phyloP scores from a whole-genome alignment of 345 rosid species.

The Populus ilicifolia region DNA sequence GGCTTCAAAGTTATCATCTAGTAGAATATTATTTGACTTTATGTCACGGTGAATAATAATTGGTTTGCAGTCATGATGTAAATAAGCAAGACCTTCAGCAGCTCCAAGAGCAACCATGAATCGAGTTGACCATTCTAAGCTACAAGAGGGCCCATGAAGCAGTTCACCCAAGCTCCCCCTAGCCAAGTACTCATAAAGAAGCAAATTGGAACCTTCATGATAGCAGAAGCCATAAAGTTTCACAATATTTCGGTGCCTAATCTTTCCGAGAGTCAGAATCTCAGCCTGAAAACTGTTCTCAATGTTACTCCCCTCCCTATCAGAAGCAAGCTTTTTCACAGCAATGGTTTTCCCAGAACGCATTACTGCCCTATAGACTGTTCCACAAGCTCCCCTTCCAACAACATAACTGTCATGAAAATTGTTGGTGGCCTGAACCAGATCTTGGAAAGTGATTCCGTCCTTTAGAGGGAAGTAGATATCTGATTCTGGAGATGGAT shows the following conservation, averaged over 20 bases:
- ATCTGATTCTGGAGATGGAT: conserved; percentile 40
- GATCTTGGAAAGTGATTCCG: conserved; percentile 68
- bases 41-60: conserved; percentile 76
- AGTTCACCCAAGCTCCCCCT: conserved; percentile 77
- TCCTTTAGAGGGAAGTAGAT: conserved; percentile 65
- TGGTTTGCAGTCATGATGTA: conserved; percentile 79
- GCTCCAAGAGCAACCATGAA: conserved; percentile 71
- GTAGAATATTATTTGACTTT: conserved; percentile 72
- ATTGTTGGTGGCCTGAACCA: conserved; percentile 60
- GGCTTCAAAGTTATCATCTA: conserved; percentile 67
- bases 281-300: conserved; percentile 74
- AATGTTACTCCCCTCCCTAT: conserved; percentile 53
- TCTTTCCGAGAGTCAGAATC: conserved; percentile 76
- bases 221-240: conserved; percentile 76
- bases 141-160: conserved; percentile 44
- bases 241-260: conserved; percentile 76
- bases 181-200: conserved; percentile 71
- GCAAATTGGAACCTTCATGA: conserved; percentile 66
- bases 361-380: conserved; percentile 67
- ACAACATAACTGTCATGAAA: conserved; percentile 53
- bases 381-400: conserved; percentile 85
- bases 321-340: conserved; percentile 62
- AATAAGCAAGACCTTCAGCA: conserved; percentile 76
- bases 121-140: conserved; percentile 59
- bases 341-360: conserved; percentile 60